phyloP scores from a whole-genome alignment of 2,329 filamentous ascomycete genomes.

The Claviceps lovelessii region DNA sequence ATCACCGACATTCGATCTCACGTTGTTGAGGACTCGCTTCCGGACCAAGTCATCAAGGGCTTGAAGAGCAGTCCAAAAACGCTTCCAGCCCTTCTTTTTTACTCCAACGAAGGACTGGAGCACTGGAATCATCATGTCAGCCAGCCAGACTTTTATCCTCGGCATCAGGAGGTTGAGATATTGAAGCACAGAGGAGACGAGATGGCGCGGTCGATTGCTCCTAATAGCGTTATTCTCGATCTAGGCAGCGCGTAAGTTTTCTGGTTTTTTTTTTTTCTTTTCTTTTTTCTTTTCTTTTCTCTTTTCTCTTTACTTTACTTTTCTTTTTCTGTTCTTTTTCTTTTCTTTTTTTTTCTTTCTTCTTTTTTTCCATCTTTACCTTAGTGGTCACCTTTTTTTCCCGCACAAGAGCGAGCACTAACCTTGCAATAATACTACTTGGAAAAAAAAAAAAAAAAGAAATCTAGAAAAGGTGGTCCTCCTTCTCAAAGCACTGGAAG shows the following conservation, averaged over 20 bases:
- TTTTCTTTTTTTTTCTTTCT: too few species aligned
- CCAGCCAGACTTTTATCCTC: constrained; percentile 2
- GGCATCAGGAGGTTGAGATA: background rate
- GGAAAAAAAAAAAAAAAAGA: background rate
- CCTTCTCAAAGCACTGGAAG: background rate
- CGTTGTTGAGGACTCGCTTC: background rate
- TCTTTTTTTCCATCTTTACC: background rate
- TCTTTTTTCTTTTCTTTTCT: too few species aligned
- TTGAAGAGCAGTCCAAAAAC: background rate
- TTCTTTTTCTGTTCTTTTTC: too few species aligned
- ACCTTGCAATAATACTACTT: background rate
- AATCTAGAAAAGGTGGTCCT: background rate
- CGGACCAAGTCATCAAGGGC: background rate
- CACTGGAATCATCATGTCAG: constrained; percentile 1
- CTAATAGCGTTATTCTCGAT: background rate
- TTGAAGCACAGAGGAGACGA: background rate
- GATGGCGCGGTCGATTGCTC: background rate
- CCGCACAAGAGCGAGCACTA: background rate
- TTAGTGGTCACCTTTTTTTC: background rate
- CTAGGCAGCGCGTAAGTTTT: background rate
- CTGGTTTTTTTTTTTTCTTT: too few species aligned
- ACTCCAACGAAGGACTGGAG: constrained; percentile 1
- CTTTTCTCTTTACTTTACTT: too few species aligned
- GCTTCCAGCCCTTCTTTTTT: background rate
- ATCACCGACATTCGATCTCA: background rate